phyloP scores from a whole-genome alignment of 768 basidiomycete genomes.

The Pholiota molesta region DNA sequence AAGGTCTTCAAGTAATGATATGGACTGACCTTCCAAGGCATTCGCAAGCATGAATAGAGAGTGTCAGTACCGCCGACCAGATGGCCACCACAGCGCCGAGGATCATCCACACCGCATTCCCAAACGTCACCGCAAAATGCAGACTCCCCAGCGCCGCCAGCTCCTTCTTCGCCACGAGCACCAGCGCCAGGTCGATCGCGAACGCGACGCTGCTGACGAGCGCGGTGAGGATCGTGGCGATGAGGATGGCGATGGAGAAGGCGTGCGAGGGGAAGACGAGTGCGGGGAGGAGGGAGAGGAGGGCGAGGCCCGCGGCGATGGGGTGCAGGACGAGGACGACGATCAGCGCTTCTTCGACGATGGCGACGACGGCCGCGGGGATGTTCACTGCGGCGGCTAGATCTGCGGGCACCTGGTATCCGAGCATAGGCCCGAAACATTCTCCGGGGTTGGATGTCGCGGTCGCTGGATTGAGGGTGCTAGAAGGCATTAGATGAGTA shows the following conservation, averaged over 20 bases:
- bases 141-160: conserved; percentile 42
- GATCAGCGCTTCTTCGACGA: conserved; percentile 52
- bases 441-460: conserved; percentile 40
- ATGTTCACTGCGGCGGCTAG: conserved; percentile 47
- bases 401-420: conserved; percentile 62
- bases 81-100: conserved; percentile 53
- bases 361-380: conserved; percentile 43
- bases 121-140: conserved; percentile 52
- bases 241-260: conserved; percentile 59
- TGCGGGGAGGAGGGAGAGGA: conserved; percentile 52
- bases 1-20: not conserved
- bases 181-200: conserved; percentile 64
- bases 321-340: conserved; percentile 71
- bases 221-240: conserved; percentile 58
- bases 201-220: conserved; percentile 58
- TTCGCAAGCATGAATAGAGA: conserved; percentile 66
- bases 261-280: conserved; percentile 62
- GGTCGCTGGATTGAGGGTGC: conserved; percentile 34
- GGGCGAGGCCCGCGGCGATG: conserved; percentile 60
- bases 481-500: conserved; percentile 27
- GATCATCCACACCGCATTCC: conserved; percentile 79
- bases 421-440: conserved; percentile 68
- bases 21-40: conserved; percentile 51
- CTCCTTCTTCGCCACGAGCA: conserved; percentile 50
- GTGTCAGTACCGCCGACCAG: conserved; percentile 63